These are phyloP conservation scores for Tetratostichococcus sp. DNA, from an alignment of 139 green algal species.

Conservation along the genomic window DNA sequence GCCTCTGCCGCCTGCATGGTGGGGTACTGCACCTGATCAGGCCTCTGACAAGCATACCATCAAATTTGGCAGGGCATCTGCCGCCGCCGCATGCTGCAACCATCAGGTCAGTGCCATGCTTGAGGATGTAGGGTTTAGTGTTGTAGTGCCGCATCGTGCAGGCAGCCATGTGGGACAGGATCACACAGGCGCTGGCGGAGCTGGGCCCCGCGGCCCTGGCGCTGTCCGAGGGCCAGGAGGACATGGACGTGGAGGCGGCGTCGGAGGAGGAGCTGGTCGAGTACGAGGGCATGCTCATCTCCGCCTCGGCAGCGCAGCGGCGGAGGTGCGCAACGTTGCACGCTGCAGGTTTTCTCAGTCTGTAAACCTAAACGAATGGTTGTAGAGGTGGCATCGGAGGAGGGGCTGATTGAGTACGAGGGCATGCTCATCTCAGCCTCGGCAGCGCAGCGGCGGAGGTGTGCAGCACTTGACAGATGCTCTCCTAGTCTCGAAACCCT, in stretches of 20 bases:
- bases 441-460: slow-evolving; percentile 49
- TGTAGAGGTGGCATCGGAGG: background rate
- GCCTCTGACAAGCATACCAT: no score
- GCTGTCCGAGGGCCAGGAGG: background rate
- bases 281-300: slow-evolving; percentile 83
- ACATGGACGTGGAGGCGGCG: background rate
- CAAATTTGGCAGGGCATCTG: no score
- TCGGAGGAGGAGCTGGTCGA: slow-evolving; percentile 61
- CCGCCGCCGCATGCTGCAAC: no score
- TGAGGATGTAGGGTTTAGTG: no score
- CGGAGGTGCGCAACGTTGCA: no score
- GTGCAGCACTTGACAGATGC: no score
- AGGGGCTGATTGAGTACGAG: slow-evolving; percentile 73
- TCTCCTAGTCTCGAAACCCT: no score
- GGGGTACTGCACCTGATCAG: no score
- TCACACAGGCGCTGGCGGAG: slow-evolving; percentile 36
- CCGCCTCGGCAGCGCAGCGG: slow-evolving; percentile 54
- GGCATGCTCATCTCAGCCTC: slow-evolving; percentile 80
- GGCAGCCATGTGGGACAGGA: slow-evolving; percentile 47
- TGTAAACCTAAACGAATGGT: background rate
- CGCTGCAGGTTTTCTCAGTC: background rate
- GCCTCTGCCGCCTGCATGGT: no score
- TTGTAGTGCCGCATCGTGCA: no score
- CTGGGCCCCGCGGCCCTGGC: slow-evolving; percentile 24
- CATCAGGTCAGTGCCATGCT: no score